phyloP scores from a whole-genome alignment of 768 basidiomycete genomes.

The Nidularia pulvinata region DNA sequence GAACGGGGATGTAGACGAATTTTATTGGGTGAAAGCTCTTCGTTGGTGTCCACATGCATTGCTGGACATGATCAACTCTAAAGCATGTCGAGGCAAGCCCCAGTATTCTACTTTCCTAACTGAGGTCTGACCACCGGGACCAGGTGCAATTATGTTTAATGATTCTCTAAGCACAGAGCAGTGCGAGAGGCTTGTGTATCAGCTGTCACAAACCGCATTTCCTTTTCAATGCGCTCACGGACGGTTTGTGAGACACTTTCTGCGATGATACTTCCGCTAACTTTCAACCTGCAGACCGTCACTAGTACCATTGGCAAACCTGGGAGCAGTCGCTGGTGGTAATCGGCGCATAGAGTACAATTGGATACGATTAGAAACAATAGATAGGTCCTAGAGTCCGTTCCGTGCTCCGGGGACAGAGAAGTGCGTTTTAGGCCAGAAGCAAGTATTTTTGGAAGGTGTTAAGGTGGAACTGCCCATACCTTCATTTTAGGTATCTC shows the following conservation, averaged over 20 bases:
- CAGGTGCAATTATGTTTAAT: slow-evolving; percentile 98
- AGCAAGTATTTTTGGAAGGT: not conserved
- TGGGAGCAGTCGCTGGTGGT: not conserved
- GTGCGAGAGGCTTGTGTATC: slow-evolving; percentile 64
- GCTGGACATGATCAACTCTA: slow-evolving; percentile 88
- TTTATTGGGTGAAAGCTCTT: slow-evolving; percentile 69
- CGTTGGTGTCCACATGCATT: slow-evolving; percentile 84
- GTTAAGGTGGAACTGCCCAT: too few species aligned
- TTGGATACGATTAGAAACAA: slow-evolving; percentile 1
- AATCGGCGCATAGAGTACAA: not conserved
- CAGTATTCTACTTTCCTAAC: slow-evolving; percentile 1
- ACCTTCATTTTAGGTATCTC: too few species aligned
- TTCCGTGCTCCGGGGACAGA: too few species aligned
- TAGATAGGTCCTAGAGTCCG: not conserved
- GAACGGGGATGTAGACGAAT: slow-evolving; percentile 20
- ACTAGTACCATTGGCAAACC: slow-evolving; percentile 28
- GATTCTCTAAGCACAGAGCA: slow-evolving; percentile 71
- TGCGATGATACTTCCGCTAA: not conserved
- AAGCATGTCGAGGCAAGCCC: slow-evolving; percentile 87
- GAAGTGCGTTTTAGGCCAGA: too few species aligned
- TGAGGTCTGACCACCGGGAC: not conserved
- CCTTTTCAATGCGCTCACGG: slow-evolving; percentile 99
- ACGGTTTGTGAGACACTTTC: slow-evolving; percentile 42
- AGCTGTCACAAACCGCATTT: slow-evolving; percentile 71
- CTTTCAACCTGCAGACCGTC: slow-evolving; percentile 27